Evolutionary conservation across 352 stramenopile species (phyloP), one percentile per base, ranked within the genome.

Genomic region (Phytophthora kernoviae): DNA sequence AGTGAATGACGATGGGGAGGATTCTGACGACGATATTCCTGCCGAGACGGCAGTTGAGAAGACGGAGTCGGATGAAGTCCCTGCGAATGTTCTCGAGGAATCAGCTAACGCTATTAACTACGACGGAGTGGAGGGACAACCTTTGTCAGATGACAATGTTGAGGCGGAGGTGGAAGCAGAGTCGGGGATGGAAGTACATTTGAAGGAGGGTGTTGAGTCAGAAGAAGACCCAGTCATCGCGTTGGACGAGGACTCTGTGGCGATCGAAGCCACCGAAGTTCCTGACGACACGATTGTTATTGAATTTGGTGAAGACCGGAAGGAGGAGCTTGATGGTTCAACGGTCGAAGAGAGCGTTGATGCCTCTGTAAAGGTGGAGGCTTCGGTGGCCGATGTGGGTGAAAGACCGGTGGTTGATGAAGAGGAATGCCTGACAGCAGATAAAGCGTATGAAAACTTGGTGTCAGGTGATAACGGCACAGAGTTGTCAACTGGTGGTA

Each of bases 221-320:
- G 58, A 64, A 20, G 30, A 61, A 49, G 46, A 41, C 1, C 0
- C 60, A 15, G 39, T 50, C 15, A 26, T 24, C 26, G 39, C 58
- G 12, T 30, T 58, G 17, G 52, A 4, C 32, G 62, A 61, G 15
- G 27, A 44, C 45, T 54, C 26, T 58, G 51, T 66, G 40, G 44
- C 47, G 52, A 61, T 67, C 45, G 43, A 65, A 61, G 67, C 22
- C 51, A 42, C 43, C 30, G 34, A 62, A 44, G n/a, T n/a, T 15
- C 58, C 20, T 22, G 24, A 51, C 40, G 46, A 58, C 24, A 41
- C 10, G 2, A 26, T 18, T 50, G 39, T 14, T 33, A 21, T 24
- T 45, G 58, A 67, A 9, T 1, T 20, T 36, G 12, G 10, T 27
- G 40, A 46, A 14, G 27, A 53, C 18, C 33, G 37, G 4, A 30